These are phyloP conservation scores for Rhizopogon roseolus DNA, from an alignment of 768 basidiomycete species.

Conservation along the genomic window DNA sequence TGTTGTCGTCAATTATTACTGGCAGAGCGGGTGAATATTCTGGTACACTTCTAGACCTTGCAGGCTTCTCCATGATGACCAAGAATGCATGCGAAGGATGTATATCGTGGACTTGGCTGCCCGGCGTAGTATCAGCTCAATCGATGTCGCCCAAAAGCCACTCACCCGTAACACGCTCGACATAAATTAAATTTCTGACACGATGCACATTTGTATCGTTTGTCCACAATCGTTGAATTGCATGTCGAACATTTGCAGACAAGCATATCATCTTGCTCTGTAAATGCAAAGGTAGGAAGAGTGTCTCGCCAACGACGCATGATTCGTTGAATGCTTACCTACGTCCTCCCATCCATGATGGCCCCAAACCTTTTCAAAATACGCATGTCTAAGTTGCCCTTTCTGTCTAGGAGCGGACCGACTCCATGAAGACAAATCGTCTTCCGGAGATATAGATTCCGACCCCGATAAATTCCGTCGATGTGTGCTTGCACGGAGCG, in stretches of 20 bases:
- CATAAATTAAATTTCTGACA: constrained; percentile 82
- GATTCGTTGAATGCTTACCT: constrained; percentile 44
- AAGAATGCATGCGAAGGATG: constrained; percentile 89
- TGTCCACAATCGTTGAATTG: constrained; percentile 48
- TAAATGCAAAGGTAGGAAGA: constrained; percentile 12
- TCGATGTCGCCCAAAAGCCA: not conserved
- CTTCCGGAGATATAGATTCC: constrained; percentile 50
- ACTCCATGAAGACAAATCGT: constrained; percentile 55
- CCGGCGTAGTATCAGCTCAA: constrained; percentile 2
- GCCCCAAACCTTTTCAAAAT: constrained; percentile 84
- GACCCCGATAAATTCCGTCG: constrained; percentile 14
- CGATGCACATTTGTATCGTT: constrained; percentile 81
- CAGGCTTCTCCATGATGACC: constrained; percentile 61
- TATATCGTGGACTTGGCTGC: constrained; percentile 84
- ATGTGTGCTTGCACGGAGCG: constrained; percentile 50
- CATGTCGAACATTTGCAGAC: constrained; percentile 81
- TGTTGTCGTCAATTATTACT: constrained; percentile 29
- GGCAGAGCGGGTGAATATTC: constrained; percentile 26
- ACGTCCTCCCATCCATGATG: constrained; percentile 83
- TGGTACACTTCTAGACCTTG: constrained; percentile 35
- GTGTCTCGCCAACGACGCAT: not conserved
- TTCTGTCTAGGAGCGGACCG: constrained; percentile 67
- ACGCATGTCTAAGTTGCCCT: constrained; percentile 79
- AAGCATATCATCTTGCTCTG: constrained; percentile 68
- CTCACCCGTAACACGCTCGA: constrained; percentile 75